Base-by-base conservation (phyloP, 2,329 filamentous ascomycete genomes). In the Beauveria caledonica region DNA sequence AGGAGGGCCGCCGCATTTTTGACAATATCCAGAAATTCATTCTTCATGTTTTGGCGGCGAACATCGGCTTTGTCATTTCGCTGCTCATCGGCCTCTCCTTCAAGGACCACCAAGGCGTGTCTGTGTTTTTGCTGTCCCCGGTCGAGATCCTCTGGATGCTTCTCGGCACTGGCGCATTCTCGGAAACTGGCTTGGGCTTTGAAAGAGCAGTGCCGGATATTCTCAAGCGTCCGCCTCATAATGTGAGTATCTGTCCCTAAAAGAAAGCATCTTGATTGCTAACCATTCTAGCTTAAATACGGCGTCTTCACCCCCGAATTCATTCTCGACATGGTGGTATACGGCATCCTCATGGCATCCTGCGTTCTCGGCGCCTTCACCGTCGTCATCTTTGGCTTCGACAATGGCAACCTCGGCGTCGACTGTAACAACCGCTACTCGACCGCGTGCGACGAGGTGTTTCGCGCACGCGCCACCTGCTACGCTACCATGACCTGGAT, bases 101-200 rank as follows among this genome's bases (percentile, higher is more conserved):
- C 76, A 89, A 89, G 71, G 87, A 90, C 65, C 64, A 69, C 0
- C 75, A 75, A n/a, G 76, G 78, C 2, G 77, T 87, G 27, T 89
- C 86, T 0, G 83, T 89, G 13, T 90, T 89, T 69, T 85, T 86
- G 0, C 77, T 90, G 13, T 79, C 86, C 0, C 87, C 87, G 0
- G 83, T 90, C 13, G 84, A 90, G 64, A 88, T 90, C 63, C 78
- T 90, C 33, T 90, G 86, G 85, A 86, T 90, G 68, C 86, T 89
- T 68, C 87, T 90, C 80, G 82, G 89, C 56, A 89, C 86, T 0
- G 87, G 84, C 55, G 83, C 82, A 0, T 79, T 89, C 63, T 86
- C 86, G 1, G 87, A 89, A 65, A 89, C 89, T 76, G 87, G 87
- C 53, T 77, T 90, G 6, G 87, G 87, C 3, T 86, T 88, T 72